These are phyloP conservation scores for Flueggea neowawraea DNA, from an alignment of 441 rosid species.

Conservation along the genomic window DNA sequence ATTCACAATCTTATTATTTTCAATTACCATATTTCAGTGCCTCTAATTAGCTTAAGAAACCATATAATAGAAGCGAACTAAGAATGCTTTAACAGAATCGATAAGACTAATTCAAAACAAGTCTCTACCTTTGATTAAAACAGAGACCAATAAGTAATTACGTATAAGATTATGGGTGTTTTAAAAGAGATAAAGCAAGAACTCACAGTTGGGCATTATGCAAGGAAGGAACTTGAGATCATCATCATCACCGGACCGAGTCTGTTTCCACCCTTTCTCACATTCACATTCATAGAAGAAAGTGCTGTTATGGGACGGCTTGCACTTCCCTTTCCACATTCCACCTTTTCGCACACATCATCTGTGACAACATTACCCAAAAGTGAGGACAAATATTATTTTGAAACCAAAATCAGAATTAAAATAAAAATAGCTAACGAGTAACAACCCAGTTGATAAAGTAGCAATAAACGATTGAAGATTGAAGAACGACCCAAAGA, in stretches of 20 bases:
- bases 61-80: too few species aligned
- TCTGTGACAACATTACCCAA: conserved; percentile 28
- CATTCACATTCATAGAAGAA: conserved; percentile 57
- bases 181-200: conserved; percentile 7
- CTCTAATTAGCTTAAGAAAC: too few species aligned
- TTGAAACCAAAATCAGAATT: too few species aligned
- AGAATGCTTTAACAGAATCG: too few species aligned
- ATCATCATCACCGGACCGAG: conserved; percentile 21
- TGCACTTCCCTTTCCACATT: conserved; percentile 85
- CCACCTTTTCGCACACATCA: conserved; percentile 46
- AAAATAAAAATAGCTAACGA: too few species aligned
- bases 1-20: too few species aligned
- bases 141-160: too few species aligned
- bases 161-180: not conserved
- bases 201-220: conserved; percentile 71
- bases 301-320: conserved; percentile 32
- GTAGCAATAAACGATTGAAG: not conserved
- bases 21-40: too few species aligned
- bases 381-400: conserved; percentile 7
- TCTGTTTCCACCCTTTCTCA: conserved; percentile 75
- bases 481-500: conserved; percentile 35
- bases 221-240: conserved; percentile 79
- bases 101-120: too few species aligned
- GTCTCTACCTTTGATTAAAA: too few species aligned
- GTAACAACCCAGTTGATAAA: too few species aligned